A percentile compares a stretch with the other conserved stretches of the same genome.
Conservation (phyloP, 768 basidiomycete genomes). For the Mycena vulgaris region DNA sequence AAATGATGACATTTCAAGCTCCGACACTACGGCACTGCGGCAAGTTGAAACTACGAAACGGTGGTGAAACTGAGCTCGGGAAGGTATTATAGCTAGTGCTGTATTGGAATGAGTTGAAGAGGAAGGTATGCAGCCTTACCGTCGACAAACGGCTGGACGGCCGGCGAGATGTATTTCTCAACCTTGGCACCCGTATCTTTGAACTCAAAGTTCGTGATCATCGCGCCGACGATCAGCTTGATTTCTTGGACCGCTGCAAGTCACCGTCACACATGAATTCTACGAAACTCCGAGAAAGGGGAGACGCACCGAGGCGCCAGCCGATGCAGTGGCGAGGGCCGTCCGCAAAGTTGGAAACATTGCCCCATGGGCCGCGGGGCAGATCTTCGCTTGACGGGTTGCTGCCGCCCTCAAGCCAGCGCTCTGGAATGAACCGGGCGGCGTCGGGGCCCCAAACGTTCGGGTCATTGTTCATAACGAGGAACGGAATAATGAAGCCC, state of each 20-base stretch:
- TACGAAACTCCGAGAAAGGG: neutral
- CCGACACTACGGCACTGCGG: too few relatives aligned
- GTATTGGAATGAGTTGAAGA: neutral
- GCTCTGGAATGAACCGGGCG: neutral
- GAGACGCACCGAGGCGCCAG: conserved; percentile 2
- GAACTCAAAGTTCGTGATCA: neutral
- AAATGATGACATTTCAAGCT: too few relatives aligned
- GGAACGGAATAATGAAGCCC: conserved; percentile 8
- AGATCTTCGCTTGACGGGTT: neutral
- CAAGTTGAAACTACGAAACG: too few relatives aligned
- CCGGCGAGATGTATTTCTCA: neutral
- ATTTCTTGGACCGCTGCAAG: neutral
- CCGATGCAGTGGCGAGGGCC: conserved; percentile 7
- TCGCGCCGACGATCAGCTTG: neutral
- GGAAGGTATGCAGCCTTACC: neutral
- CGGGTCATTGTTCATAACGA: neutral
- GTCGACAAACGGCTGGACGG: conserved; percentile 1
- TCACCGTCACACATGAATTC: neutral
- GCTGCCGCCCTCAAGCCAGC: neutral
- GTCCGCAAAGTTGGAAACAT: neutral
- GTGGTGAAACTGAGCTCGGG: too few relatives aligned
- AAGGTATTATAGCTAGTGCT: too few relatives aligned
- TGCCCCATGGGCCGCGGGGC: neutral
- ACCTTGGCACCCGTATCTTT: neutral
- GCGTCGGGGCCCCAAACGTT: neutral